Evolutionary conservation across 1,284 basidiomycete genomes (phyloP).

Genomic region (Phellinidium pouzarii): DNA sequence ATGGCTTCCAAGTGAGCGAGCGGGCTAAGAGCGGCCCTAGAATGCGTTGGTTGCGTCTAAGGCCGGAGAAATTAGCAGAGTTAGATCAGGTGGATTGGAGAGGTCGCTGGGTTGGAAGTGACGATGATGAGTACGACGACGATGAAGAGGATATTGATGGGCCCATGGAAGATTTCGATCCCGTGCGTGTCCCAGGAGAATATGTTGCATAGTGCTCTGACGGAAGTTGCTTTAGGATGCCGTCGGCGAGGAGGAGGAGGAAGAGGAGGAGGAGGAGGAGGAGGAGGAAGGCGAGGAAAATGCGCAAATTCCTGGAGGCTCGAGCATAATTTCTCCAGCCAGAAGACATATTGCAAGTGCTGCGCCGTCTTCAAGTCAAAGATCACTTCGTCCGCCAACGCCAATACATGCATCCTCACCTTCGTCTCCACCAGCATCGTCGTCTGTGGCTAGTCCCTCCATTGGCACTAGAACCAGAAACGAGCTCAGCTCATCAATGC

Average conservation of each 20-base stretch:
- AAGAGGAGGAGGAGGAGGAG: constrained; percentile 53
- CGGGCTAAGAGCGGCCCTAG: constrained; percentile 85
- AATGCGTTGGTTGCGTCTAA: constrained; percentile 91
- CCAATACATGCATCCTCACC: constrained; percentile 16
- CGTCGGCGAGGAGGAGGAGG: constrained; percentile 59
- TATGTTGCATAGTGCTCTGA: constrained; percentile 5
- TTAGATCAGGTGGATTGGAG: constrained; percentile 83
- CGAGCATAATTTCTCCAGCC: background rate
- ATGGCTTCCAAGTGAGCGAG: constrained; percentile 85
- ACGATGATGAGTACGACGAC: constrained; percentile 55
- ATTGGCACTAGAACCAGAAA: constrained; percentile 3
- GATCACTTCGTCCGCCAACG: constrained; percentile 16
- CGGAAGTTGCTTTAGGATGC: constrained; percentile 35
- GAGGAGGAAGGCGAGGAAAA: constrained; percentile 34
- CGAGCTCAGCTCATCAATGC: background rate
- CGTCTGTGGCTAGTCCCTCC: constrained; percentile 13
- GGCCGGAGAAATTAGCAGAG: constrained; percentile 76
- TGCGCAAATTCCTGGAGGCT: background rate
- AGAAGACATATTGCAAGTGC: constrained; percentile 5
- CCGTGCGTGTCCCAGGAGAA: constrained; percentile 39
- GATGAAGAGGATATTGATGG: constrained; percentile 64
- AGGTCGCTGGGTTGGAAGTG: constrained; percentile 79
- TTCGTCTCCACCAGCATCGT: constrained; percentile 16
- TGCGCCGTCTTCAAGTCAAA: constrained; percentile 6
- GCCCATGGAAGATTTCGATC: constrained; percentile 79